phyloP scores from a whole-genome alignment of 306 rosid species.

The Gastrolobium bilobum region DNA sequence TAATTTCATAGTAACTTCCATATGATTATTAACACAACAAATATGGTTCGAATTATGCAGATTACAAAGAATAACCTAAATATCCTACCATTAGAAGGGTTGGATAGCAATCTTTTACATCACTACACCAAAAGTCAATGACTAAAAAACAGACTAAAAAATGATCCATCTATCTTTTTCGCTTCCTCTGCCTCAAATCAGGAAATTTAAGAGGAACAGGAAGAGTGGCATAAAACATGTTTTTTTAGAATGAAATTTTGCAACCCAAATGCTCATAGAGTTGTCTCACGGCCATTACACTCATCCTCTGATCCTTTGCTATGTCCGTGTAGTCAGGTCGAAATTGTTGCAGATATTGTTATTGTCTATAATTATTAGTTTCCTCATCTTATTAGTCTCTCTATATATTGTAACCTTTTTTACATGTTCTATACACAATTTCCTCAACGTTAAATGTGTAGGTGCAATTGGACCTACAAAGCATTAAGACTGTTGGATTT shows the following conservation, averaged over 20 bases:
- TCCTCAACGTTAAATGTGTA: too few species aligned
- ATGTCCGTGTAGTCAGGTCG: conserved; percentile 66
- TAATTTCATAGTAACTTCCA: conserved; percentile 20
- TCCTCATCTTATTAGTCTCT: too few species aligned
- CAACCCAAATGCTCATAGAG: conserved; percentile 75
- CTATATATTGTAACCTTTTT: too few species aligned
- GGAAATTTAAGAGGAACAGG: conserved; percentile 80
- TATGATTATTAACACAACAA: not conserved
- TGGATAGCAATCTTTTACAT: conserved; percentile 39
- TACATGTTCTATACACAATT: too few species aligned
- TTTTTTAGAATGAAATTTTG: conserved; percentile 54
- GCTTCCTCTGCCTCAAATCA: conserved; percentile 49
- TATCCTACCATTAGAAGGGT: not conserved
- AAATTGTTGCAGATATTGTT: too few species aligned
- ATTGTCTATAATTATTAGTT: too few species aligned
- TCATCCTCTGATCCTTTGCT: conserved; percentile 78
- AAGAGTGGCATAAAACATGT: conserved; percentile 55
- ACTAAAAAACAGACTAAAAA: conserved; percentile 2
- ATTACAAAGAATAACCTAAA: not conserved
- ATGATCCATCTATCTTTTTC: conserved; percentile 34
- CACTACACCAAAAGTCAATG: not conserved
- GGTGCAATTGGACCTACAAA: too few species aligned
- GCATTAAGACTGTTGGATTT: too few species aligned
- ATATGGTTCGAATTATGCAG: not conserved
- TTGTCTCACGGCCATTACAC: conserved; percentile 21